phyloP scores from a whole-genome alignment of 345 rosid species.

The Syzygium aqueum region DNA sequence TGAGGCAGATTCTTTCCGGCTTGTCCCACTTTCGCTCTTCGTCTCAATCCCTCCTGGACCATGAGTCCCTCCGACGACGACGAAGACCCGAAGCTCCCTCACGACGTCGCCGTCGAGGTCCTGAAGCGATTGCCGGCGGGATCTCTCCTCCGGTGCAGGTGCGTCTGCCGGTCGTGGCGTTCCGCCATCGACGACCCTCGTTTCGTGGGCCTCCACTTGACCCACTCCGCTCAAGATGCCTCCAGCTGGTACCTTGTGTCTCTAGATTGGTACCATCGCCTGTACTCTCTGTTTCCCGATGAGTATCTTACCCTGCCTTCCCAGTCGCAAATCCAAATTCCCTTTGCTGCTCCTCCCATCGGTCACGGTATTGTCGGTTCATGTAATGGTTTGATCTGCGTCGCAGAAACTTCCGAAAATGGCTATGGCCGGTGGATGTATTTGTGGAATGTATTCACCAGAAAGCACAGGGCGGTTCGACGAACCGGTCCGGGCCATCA shows the following conservation, averaged over 20 bases:
- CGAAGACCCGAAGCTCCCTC: not conserved
- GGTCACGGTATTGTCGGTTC: not conserved
- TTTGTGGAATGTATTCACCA: not conserved
- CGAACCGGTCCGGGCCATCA: not conserved
- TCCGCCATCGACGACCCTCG: not conserved
- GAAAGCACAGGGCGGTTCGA: not conserved
- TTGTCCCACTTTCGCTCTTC: not conserved
- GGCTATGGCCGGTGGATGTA: not conserved
- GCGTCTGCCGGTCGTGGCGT: not conserved
- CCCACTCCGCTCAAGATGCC: not conserved
- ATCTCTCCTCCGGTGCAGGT: not conserved
- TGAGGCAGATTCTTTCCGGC: not conserved
- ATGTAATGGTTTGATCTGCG: not conserved
- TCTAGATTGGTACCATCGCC: not conserved
- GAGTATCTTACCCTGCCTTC: not conserved
- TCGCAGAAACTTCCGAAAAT: not conserved
- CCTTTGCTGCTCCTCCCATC: not conserved
- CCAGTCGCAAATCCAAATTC: not conserved
- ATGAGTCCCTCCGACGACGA: not conserved
- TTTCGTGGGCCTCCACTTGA: not conserved
- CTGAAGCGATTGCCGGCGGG: not conserved
- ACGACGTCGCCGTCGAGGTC: not conserved
- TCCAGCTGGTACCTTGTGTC: not conserved
- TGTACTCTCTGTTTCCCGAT: not conserved
- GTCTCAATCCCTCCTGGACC: not conserved